A percentile compares a stretch with the other conserved stretches of the same genome.
phyloP scores from a whole-genome alignment of 169 alveolate genomes.

The Cryptosporidium viatorum region DNA sequence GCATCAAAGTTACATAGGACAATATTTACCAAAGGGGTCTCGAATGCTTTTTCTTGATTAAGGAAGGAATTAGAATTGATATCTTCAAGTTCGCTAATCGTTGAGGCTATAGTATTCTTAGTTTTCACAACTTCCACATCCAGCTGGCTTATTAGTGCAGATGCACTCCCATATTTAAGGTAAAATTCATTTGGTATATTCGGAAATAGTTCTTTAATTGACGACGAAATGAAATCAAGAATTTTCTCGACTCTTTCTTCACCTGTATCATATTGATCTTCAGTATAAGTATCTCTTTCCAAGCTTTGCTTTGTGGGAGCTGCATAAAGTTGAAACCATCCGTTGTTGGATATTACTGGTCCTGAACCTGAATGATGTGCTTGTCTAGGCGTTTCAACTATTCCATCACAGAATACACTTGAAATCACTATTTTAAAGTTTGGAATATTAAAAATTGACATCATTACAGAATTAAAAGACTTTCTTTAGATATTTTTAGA shows the following conservation, averaged over 20 bases:
- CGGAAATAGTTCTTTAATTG: slow-evolving; percentile 17
- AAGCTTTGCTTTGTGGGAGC: not conserved
- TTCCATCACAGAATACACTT: not conserved
- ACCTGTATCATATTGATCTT: not conserved
- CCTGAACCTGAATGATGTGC: slow-evolving; percentile 3
- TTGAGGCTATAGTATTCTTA: not conserved
- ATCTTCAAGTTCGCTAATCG: not conserved
- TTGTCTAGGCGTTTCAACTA: slow-evolving; percentile 20
- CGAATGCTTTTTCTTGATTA: slow-evolving; percentile 13
- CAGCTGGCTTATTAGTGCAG: slow-evolving; percentile 16
- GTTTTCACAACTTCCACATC: slow-evolving; percentile 11
- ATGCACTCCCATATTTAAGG: not conserved
- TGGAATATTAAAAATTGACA: not conserved
- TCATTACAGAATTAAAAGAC: not conserved
- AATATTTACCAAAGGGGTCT: slow-evolving; percentile 39
- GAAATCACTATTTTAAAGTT: slow-evolving; percentile 15
- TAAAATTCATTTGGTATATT: slow-evolving; percentile 7
- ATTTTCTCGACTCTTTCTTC: slow-evolving; percentile 1
- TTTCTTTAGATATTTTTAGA: not conserved
- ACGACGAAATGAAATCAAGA: not conserved
- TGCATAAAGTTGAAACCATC: slow-evolving; percentile 73
- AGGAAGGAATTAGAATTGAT: not conserved
- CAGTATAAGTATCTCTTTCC: slow-evolving; percentile 2
- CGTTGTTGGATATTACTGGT: slow-evolving; percentile 19
- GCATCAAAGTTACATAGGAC: slow-evolving; percentile 61